phyloP scores from a whole-genome alignment of 1,139 yeast species.

The Wickerhamomyces sp. region DNA sequence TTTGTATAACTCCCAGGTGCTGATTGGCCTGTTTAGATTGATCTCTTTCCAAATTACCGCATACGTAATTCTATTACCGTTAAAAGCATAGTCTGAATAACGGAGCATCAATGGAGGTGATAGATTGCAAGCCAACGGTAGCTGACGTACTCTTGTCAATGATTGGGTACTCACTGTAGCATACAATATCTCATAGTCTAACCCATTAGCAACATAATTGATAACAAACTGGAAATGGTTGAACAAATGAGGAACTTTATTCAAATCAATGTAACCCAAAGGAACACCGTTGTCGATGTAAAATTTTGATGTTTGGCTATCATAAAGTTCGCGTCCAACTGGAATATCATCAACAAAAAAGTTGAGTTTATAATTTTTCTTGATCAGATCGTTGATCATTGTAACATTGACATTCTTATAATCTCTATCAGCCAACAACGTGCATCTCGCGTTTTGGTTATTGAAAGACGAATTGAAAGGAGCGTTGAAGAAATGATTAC shows the following conservation, averaged over 20 bases:
- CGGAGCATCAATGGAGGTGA: conserved; percentile 22
- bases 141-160: conserved; percentile 19
- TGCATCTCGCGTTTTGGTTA: conserved; percentile 12
- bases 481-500: conserved; percentile 16
- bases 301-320: conserved; percentile 22
- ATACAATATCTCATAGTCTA: conserved; percentile 20
- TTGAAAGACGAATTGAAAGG: conserved; percentile 21
- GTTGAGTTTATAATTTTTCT: conserved; percentile 24
- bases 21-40: conserved; percentile 9
- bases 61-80: conserved; percentile 24
- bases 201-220: conserved; percentile 20
- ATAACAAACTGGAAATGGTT: conserved; percentile 27
- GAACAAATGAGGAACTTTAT: conserved; percentile 24
- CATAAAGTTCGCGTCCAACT: conserved; percentile 24
- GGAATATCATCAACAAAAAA: conserved; percentile 26
- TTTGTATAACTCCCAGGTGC: conserved; percentile 19
- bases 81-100: conserved; percentile 19
- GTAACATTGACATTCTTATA: conserved; percentile 22
- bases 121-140: conserved; percentile 17
- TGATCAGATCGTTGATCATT: conserved; percentile 21
- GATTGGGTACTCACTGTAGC: conserved; percentile 23
- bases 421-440: conserved; percentile 17
- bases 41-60: conserved; percentile 24
- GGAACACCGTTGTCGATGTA: conserved; percentile 26
- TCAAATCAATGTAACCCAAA: conserved; percentile 23